Base-by-base conservation (phyloP, 2,329 filamentous ascomycete genomes). In the Seiridium cupressi region DNA sequence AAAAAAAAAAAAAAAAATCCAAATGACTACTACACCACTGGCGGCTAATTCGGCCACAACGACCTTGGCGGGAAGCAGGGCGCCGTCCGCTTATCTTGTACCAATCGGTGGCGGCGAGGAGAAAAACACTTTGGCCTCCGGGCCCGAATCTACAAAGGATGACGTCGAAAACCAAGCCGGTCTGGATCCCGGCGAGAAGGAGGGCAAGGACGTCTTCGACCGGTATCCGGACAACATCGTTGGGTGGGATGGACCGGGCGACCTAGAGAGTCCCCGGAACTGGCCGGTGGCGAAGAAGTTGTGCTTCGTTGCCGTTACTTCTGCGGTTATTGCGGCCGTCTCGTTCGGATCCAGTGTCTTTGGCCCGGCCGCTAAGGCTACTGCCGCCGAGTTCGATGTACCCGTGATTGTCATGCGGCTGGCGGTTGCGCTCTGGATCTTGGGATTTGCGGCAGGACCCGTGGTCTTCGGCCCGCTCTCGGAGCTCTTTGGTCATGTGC, bases 301-400 rank as follows among this genome's bases (percentile, higher is more conserved):
- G 26, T 51, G 59, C 47, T 61, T 65, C 44, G 62, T 62, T n/a
- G 5, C 61, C 7, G 58, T 62, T 9, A 64, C 62, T 3, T 60
- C 62, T 3, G 56, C 58, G 10, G 58, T 63, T 34, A 62, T 64
- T 10, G 58, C 62, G 3, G 51, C 58, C 42, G 64, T 64, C 0
- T 64, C 64, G 1, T 65, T 64, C 49, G 64, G 64, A n/a, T 62
- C 60, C 6, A 64, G 64, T 35, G 63, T 65, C 34, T 63, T 65
- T 40, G 64, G 59, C 5, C 61, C 64, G 3, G 62, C 63, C 3
- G 60, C 59, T 55, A 56, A 40, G 40, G 42, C 62, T 3, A 60
- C 60, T 4, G 60, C 64, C n/a, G 53, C 47, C 13, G 48, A 61
- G 38, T 65, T 61, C 34, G 59, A 53, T 10, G 64, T 66, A 10